phyloP scores from a whole-genome alignment of 225 moss, liverwort and hornwort genomes.

The Sphagnum contortum region DNA sequence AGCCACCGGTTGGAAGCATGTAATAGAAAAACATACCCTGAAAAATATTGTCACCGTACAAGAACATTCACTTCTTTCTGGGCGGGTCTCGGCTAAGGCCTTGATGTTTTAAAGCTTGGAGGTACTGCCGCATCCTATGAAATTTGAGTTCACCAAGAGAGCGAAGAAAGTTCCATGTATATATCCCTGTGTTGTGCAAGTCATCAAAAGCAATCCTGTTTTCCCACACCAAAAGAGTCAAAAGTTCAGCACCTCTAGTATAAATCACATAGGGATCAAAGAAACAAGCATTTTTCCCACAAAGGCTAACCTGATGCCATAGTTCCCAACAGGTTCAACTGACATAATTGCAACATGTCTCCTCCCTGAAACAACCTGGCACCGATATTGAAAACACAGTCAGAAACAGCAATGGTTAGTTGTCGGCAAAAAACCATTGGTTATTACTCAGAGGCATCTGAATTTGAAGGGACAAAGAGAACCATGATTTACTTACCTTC shows the following conservation, averaged over 20 bases:
- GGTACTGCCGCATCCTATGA: conserved; percentile 26
- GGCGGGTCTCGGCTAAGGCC: conserved; percentile 25
- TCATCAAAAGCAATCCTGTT: conserved; percentile 57
- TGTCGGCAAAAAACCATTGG: too few relatives aligned
- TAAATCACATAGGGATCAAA: too few relatives aligned
- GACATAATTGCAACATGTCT: conserved; percentile 45
- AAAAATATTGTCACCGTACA: too few relatives aligned
- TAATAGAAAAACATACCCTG: too few relatives aligned
- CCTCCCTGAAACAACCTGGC: conserved; percentile 54
- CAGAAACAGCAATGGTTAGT: too few relatives aligned
- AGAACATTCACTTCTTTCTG: conserved; percentile 6
- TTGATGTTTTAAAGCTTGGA: conserved; percentile 20
- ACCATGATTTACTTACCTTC: conserved; percentile 13
- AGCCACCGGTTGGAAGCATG: too few relatives aligned
- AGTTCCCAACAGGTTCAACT: conserved; percentile 57
- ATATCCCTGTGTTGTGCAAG: conserved; percentile 64
- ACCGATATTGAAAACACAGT: background rate
- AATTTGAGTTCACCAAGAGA: conserved; percentile 35
- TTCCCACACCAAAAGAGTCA: too few relatives aligned
- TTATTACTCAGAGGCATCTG: too few relatives aligned
- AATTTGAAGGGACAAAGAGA: too few relatives aligned
- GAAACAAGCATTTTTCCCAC: too few relatives aligned
- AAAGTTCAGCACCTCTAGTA: too few relatives aligned
- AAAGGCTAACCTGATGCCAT: conserved; percentile 44
- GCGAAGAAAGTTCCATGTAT: conserved; percentile 38